Percentiles rank a stretch among this genome's conserved stretches.
Evolutionary conservation across 768 basidiomycete genomes (phyloP).

Genomic region (Tremella yokohamensis): DNA sequence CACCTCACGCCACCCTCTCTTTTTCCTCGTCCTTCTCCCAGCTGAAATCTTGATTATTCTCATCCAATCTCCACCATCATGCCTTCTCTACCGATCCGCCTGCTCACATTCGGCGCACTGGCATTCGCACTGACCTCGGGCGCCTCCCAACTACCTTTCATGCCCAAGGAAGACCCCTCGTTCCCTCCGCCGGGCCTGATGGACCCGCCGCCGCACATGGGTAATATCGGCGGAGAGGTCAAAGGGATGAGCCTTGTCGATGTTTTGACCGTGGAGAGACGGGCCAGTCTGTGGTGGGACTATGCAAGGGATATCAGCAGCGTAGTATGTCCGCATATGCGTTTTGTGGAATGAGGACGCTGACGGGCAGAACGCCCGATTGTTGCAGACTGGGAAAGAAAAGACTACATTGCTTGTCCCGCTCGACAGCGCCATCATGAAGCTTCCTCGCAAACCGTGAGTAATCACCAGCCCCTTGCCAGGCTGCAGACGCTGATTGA

Average conservation of each 20-base stretch:
- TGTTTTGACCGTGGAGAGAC: conserved; percentile 34
- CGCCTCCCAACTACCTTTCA: conserved; percentile 12
- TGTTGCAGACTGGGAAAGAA: conserved; percentile 10
- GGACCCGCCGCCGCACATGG: not conserved
- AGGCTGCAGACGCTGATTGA: not conserved
- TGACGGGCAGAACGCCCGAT: conserved; percentile 7
- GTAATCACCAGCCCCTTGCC: conserved; percentile 46
- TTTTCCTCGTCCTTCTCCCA: too few relatives aligned
- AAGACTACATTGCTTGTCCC: conserved; percentile 70
- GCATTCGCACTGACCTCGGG: conserved; percentile 7
- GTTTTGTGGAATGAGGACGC: not conserved
- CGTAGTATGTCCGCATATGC: not conserved
- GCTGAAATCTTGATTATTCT: too few relatives aligned
- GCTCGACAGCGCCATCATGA: conserved; percentile 83
- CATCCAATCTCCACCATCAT: too few relatives aligned
- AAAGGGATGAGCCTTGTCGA: conserved; percentile 26
- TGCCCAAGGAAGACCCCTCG: conserved; percentile 16
- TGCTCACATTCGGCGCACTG: too few relatives aligned
- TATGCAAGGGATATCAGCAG: conserved; percentile 37
- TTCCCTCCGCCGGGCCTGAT: conserved; percentile 17
- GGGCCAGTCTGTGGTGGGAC: conserved; percentile 34
- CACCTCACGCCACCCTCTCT: too few relatives aligned
- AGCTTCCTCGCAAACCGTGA: conserved; percentile 74
- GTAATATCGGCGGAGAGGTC: not conserved
- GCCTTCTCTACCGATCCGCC: too few relatives aligned